Conservation (phyloP, 306 rosid genomes). For the Dalbergia cochinchinensis region DNA sequence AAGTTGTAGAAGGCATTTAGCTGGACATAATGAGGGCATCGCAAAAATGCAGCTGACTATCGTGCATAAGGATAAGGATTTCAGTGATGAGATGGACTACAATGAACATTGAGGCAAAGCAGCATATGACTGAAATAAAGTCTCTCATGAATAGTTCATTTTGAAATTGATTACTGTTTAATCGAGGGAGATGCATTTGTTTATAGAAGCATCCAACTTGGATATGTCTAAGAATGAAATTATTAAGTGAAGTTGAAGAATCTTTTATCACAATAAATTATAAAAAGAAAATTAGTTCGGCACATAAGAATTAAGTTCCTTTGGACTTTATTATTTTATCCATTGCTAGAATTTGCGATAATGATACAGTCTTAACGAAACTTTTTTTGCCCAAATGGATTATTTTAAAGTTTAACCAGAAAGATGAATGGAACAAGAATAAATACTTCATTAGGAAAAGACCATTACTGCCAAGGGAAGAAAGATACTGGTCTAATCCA, state of each 20-base stretch:
- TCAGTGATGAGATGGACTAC: conserved; percentile 23
- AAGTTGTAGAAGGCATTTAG: conserved; percentile 89
- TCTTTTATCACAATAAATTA: too few relatives aligned
- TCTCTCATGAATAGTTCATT: conserved; percentile 31
- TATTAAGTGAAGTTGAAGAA: not conserved
- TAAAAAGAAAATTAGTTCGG: not conserved
- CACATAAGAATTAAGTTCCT: not conserved
- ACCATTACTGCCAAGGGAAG: not conserved
- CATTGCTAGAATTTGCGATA: too few relatives aligned
- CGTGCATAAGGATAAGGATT: conserved; percentile 47
- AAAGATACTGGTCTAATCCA: not conserved
- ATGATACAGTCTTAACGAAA: too few relatives aligned
- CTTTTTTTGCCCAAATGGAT: too few relatives aligned
- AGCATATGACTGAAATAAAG: conserved; percentile 46
- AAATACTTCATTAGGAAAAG: not conserved
- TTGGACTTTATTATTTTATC: not conserved
- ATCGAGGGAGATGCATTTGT: not conserved
- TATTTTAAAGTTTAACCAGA: not conserved
- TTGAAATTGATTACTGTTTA: conserved; percentile 14
- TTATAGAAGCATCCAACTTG: not conserved
- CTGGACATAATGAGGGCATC: conserved; percentile 94
- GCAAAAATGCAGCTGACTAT: conserved; percentile 69
- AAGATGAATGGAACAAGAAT: not conserved
- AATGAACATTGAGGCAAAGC: conserved; percentile 30
- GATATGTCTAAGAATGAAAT: not conserved